A percentile compares a stretch with the other conserved stretches of the same genome.
Conservation (phyloP, 495 filamentous ascomycete genomes). For the Talaromyces borbonicus region DNA sequence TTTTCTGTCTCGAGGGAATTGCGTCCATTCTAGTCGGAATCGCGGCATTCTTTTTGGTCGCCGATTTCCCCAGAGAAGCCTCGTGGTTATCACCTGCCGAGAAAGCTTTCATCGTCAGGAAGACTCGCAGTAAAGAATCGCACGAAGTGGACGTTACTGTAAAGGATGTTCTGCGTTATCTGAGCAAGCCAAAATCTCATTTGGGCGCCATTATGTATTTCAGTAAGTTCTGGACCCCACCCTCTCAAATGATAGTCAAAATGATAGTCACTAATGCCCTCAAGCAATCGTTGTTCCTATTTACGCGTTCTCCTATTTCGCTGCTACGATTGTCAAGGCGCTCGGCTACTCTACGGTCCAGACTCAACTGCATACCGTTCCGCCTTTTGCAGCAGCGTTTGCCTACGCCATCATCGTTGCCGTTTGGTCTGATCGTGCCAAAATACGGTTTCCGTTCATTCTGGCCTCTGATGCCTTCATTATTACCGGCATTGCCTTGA, state of each 20-base stretch:
- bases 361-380: constrained; percentile 68
- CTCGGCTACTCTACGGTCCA: constrained; percentile 55
- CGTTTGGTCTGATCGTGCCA: constrained; percentile 48
- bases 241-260: neutral
- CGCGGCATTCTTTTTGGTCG: constrained; percentile 50
- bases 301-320: constrained; percentile 70
- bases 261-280: neutral
- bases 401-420: constrained; percentile 54
- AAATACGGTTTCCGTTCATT: constrained; percentile 51
- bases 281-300: constrained; percentile 6
- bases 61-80: constrained; percentile 54
- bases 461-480: constrained; percentile 47
- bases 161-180: constrained; percentile 57
- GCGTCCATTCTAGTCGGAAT: constrained; percentile 57
- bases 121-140: constrained; percentile 3
- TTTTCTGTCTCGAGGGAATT: constrained; percentile 62
- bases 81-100: constrained; percentile 54
- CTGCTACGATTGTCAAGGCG: constrained; percentile 67
- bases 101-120: constrained; percentile 34
- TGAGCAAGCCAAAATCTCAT: constrained; percentile 53
- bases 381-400: constrained; percentile 62
- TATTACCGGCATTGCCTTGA: constrained; percentile 55
- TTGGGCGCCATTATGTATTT: constrained; percentile 52
- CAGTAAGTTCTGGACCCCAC: neutral
- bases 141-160: constrained; percentile 33